Conservation (phyloP, 768 basidiomycete genomes). For the Boletellus emodensis region DNA sequence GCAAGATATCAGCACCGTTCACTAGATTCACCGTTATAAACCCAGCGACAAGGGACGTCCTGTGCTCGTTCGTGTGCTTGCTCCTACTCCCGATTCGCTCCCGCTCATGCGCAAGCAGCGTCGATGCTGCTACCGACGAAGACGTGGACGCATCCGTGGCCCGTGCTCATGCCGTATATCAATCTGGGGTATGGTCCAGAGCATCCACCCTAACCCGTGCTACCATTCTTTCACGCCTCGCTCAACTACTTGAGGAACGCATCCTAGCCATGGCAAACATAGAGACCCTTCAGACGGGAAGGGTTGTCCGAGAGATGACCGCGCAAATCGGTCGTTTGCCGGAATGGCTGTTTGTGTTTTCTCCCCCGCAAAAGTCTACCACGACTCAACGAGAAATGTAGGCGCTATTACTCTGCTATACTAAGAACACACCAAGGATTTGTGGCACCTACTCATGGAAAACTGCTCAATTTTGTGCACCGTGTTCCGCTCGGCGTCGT, state of each 20-base stretch:
- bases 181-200: constrained; percentile 71
- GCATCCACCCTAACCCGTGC: constrained; percentile 57
- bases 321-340: constrained; percentile 74
- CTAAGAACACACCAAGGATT: constrained; percentile 65
- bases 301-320: constrained; percentile 80
- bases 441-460: constrained; percentile 76
- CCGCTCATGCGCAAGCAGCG: constrained; percentile 34
- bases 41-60: constrained; percentile 61
- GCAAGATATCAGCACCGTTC: background rate
- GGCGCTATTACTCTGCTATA: constrained; percentile 75
- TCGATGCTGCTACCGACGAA: constrained; percentile 47
- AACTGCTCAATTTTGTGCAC: constrained; percentile 72
- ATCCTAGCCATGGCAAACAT: constrained; percentile 57
- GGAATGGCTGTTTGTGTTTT: constrained; percentile 72
- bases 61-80: constrained; percentile 48
- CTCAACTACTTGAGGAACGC: constrained; percentile 54
- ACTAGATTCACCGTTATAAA: constrained; percentile 54
- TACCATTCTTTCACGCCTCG: constrained; percentile 59
- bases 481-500: constrained; percentile 85
- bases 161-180: constrained; percentile 55
- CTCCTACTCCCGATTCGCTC: background rate
- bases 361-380: background rate
- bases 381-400: constrained; percentile 25
- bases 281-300: constrained; percentile 75
- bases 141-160: constrained; percentile 51